Evolutionary conservation across 2,329 filamentous ascomycete species (phyloP).

Genomic region (Tolypocladium tundrense): DNA sequence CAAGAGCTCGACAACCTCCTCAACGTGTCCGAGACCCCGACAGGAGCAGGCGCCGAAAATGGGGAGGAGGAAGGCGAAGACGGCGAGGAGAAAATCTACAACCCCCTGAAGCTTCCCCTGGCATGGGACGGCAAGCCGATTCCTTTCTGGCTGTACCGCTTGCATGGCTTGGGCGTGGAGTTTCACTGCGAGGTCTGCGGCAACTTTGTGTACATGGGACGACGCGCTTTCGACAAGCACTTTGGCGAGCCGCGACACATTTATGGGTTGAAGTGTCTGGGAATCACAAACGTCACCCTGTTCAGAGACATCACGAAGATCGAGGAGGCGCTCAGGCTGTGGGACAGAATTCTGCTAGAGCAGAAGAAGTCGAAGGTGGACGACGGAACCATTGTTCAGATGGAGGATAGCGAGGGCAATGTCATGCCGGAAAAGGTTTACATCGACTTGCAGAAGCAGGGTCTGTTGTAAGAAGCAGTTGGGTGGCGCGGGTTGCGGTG

Average conservation of each 20-base stretch:
- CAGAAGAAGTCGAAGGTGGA: slow-evolving; percentile 67
- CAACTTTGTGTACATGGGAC: slow-evolving; percentile 98
- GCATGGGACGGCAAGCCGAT: slow-evolving; percentile 99
- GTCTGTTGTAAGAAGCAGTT: slow-evolving; percentile 48
- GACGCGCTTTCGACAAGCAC: slow-evolving; percentile 94
- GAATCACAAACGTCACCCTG: slow-evolving; percentile 81
- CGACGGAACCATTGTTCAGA: slow-evolving; percentile 83
- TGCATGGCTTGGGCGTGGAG: slow-evolving; percentile 90
- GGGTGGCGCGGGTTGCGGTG: not conserved
- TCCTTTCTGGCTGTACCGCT: slow-evolving; percentile 96
- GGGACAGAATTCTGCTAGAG: slow-evolving; percentile 87
- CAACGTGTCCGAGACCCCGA: slow-evolving; percentile 24
- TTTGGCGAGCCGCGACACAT: slow-evolving; percentile 92
- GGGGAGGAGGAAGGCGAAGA: slow-evolving; percentile 63
- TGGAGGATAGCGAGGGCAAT: slow-evolving; percentile 96
- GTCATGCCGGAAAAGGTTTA: slow-evolving; percentile 99
- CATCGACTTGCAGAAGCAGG: slow-evolving; percentile 87
- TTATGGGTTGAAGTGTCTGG: slow-evolving; percentile 86
- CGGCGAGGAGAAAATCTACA: slow-evolving; percentile 85
- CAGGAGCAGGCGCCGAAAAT: slow-evolving; percentile 31
- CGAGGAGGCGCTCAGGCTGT: slow-evolving; percentile 75
- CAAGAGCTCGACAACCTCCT: slow-evolving; percentile 87
- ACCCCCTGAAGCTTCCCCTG: slow-evolving; percentile 87
- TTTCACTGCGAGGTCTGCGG: slow-evolving; percentile 95
- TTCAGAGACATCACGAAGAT: slow-evolving; percentile 94